phyloP scores from a whole-genome alignment of 2,329 filamentous ascomycete genomes.

The Penicillium sp. region DNA sequence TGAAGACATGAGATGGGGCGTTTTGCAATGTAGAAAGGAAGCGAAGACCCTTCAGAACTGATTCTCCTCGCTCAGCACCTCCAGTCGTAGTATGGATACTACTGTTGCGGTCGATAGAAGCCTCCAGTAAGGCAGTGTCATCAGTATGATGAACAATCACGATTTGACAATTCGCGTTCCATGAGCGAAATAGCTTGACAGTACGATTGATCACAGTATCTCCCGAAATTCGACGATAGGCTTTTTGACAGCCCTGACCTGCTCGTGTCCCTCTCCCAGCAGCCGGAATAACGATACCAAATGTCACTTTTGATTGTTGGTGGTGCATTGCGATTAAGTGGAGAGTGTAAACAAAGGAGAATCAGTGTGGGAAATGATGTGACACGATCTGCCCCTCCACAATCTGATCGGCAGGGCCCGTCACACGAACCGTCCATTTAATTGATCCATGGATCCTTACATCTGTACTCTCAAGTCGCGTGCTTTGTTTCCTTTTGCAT shows the following conservation, averaged over 20 bases:
- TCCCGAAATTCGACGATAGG: conserved; percentile 7
- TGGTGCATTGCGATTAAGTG: background rate
- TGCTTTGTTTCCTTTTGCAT: conserved; percentile 2
- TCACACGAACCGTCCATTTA: background rate
- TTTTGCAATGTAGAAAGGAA: background rate
- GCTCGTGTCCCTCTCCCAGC: conserved; percentile 10
- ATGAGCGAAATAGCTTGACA: conserved; percentile 6
- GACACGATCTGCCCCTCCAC: conserved; percentile 4
- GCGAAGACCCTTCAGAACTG: conserved; percentile 6
- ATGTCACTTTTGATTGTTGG: background rate
- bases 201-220: conserved; percentile 10
- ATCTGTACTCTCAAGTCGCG: background rate
- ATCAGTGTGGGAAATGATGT: background rate
- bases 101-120: conserved; percentile 4
- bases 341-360: background rate
- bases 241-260: conserved; percentile 7
- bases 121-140: background rate
- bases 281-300: conserved; percentile 8
- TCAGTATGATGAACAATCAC: conserved; percentile 7
- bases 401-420: conserved; percentile 3
- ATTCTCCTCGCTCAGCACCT: conserved; percentile 3
- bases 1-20: conserved; percentile 7
- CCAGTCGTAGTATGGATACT: conserved; percentile 1
- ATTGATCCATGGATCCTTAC: background rate
- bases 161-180: conserved; percentile 3